Percentiles rank a stretch among this genome's conserved stretches.
These are phyloP conservation scores for Discostella stelligera DNA, from an alignment of 352 stramenopile species.

Conservation along the genomic window DNA sequence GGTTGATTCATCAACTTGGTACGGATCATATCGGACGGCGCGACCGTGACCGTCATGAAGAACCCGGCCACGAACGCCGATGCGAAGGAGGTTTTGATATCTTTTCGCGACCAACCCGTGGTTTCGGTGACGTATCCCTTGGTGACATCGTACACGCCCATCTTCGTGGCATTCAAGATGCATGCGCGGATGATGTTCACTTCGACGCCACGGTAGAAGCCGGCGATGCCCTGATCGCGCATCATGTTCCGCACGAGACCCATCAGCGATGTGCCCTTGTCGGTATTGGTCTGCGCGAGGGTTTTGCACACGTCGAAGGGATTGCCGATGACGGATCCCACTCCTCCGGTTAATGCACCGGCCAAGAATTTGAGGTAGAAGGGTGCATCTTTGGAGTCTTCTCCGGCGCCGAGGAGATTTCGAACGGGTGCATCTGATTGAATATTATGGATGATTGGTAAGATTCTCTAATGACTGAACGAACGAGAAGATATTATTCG, in stretches of 20 bases:
- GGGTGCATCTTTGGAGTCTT: constrained; percentile 46
- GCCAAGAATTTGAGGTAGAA: constrained; percentile 75
- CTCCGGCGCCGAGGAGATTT: constrained; percentile 61
- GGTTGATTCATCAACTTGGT: constrained; percentile 84
- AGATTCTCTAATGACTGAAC: no score
- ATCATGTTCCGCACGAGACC: constrained; percentile 67
- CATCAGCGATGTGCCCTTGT: constrained; percentile 46
- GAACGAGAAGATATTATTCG: not conserved
- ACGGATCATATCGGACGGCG: constrained; percentile 76
- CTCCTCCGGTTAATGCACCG: constrained; percentile 62
- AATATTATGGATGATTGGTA: constrained; percentile 4
- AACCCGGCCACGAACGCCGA: constrained; percentile 75
- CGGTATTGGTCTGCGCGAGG: constrained; percentile 73
- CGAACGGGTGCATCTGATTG: constrained; percentile 60
- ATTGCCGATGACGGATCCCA: constrained; percentile 78
- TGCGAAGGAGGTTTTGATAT: constrained; percentile 65
- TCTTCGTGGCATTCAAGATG: constrained; percentile 85
- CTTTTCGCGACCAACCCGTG: constrained; percentile 68
- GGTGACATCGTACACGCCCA: constrained; percentile 81
- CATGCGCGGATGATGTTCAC: constrained; percentile 81
- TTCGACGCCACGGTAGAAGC: constrained; percentile 82
- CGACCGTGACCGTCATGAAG: constrained; percentile 81
- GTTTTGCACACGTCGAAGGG: constrained; percentile 74
- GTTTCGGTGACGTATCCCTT: constrained; percentile 71
- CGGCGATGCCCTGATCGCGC: constrained; percentile 66